phyloP scores from a whole-genome alignment of 306 rosid genomes.

The Prosopis cineraria region DNA sequence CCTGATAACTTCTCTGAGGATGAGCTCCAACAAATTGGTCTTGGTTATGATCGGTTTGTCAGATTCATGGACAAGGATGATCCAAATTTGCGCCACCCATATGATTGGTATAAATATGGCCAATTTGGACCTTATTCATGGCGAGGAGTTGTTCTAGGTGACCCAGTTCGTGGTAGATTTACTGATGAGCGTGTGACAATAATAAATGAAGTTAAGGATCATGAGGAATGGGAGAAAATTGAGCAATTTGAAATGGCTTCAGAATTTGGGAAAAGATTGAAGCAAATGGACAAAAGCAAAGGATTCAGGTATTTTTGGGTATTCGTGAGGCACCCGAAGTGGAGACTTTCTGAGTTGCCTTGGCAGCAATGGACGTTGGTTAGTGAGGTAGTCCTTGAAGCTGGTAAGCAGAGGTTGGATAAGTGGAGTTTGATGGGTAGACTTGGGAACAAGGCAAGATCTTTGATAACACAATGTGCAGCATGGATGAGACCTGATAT shows the following conservation, averaged over 20 bases:
- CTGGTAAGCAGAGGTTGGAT: conserved; percentile 80
- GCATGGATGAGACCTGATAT: conserved; percentile 96
- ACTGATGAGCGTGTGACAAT: conserved; percentile 76
- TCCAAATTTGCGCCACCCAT: conserved; percentile 77
- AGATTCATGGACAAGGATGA: conserved; percentile 91
- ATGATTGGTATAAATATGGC: conserved; percentile 95
- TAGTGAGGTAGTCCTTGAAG: conserved; percentile 77
- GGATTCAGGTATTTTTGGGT: conserved; percentile 77
- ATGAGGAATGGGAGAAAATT: conserved; percentile 91
- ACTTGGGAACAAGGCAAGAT: conserved; percentile 74
- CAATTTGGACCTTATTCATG: conserved; percentile 84
- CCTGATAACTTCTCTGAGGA: conserved; percentile 80
- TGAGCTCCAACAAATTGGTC: conserved; percentile 80
- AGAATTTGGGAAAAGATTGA: conserved; percentile 64
- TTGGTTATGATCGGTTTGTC: conserved; percentile 85
- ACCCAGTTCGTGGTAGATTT: conserved; percentile 74
- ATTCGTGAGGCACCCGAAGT: conserved; percentile 78
- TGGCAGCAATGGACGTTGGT: conserved; percentile 95
- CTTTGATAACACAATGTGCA: conserved; percentile 73
- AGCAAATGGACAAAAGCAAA: conserved; percentile 58
- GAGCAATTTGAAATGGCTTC: conserved; percentile 79
- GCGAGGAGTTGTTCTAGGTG: conserved; percentile 89
- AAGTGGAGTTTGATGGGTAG: conserved; percentile 97
- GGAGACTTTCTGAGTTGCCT: conserved; percentile 73
- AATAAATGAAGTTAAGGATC: conserved; percentile 73